Evolutionary conservation across 2,329 filamentous ascomycete species (phyloP).

Genomic region (Ophiosphaerella herpotricha): DNA sequence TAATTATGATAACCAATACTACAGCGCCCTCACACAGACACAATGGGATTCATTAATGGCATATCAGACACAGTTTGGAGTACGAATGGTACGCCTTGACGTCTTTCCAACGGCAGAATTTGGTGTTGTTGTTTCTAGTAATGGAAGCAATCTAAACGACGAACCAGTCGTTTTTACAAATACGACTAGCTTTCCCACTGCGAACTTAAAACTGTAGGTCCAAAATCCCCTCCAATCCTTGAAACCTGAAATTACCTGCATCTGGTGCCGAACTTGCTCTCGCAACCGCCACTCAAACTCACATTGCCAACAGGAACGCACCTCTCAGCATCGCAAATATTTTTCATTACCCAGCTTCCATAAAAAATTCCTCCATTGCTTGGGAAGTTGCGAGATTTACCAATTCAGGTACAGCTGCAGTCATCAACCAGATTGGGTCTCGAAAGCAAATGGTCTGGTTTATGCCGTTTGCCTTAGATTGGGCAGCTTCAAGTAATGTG

Average conservation of each 20-base stretch:
- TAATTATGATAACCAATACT: conserved; percentile 55
- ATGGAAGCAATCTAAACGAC: conserved; percentile 39
- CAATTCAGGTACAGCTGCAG: conserved; percentile 58
- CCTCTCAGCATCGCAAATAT: conserved; percentile 47
- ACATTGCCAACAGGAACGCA: conserved; percentile 23
- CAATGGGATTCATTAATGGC: conserved; percentile 62
- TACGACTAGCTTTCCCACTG: conserved; percentile 57
- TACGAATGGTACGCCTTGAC: conserved; percentile 65
- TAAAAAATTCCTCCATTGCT: conserved; percentile 59
- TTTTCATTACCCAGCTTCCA: conserved; percentile 63
- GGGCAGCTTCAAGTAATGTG: conserved; percentile 61
- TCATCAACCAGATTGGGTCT: conserved; percentile 63
- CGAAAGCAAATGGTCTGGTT: conserved; percentile 68
- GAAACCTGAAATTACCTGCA: background rate
- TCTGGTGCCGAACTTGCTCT: background rate
- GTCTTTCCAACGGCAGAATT: conserved; percentile 59
- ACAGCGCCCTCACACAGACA: conserved; percentile 59
- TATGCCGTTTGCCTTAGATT: conserved; percentile 57
- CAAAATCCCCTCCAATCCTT: background rate
- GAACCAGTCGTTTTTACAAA: conserved; percentile 58
- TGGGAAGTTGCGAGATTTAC: conserved; percentile 55
- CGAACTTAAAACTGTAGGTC: conserved; percentile 55
- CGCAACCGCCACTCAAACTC: conserved; percentile 2
- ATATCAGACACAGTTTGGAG: conserved; percentile 63
- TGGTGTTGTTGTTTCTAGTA: conserved; percentile 45